phyloP scores from a whole-genome alignment of 1,284 basidiomycete genomes.

The Tremellales sp. region DNA sequence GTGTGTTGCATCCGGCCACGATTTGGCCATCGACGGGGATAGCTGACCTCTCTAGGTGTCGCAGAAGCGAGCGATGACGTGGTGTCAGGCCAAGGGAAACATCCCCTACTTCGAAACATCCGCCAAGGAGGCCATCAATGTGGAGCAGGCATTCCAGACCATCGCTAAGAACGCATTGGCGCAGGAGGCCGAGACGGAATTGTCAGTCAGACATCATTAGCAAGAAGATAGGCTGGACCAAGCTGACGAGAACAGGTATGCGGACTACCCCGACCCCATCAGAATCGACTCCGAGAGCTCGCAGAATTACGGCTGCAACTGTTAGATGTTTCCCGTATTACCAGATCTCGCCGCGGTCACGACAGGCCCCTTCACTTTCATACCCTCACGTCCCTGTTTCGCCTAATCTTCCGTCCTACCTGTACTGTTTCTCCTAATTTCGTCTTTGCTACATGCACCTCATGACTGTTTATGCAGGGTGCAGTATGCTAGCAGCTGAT shows the following conservation, averaged over 20 bases:
- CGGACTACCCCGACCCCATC: slow-evolving; percentile 99
- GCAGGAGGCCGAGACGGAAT: slow-evolving; percentile 92
- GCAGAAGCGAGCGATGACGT: slow-evolving; percentile 99
- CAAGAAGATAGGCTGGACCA: background rate
- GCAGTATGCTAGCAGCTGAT: no score
- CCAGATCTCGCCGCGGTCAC: background rate
- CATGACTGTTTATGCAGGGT: background rate
- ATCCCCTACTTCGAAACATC: slow-evolving; percentile 99
- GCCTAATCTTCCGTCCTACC: no score
- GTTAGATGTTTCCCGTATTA: slow-evolving; percentile 50
- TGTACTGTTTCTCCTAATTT: background rate
- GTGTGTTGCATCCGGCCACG: slow-evolving; percentile 52
- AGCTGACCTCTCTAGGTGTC: slow-evolving; percentile 79
- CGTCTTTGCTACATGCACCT: background rate
- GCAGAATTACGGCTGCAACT: slow-evolving; percentile 89
- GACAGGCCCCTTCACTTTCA: no score
- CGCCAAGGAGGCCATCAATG: slow-evolving; percentile 99
- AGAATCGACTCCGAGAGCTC: slow-evolving; percentile 89
- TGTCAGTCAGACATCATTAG: slow-evolving; percentile 56
- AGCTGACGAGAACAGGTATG: slow-evolving; percentile 62
- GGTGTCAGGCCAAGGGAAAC: slow-evolving; percentile 99
- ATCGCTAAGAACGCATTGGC: slow-evolving; percentile 97
- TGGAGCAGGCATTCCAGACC: slow-evolving; percentile 99
- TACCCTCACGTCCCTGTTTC: background rate
- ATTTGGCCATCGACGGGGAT: background rate